Conservation (phyloP, 768 basidiomycete genomes). For the Zangia roseola region DNA sequence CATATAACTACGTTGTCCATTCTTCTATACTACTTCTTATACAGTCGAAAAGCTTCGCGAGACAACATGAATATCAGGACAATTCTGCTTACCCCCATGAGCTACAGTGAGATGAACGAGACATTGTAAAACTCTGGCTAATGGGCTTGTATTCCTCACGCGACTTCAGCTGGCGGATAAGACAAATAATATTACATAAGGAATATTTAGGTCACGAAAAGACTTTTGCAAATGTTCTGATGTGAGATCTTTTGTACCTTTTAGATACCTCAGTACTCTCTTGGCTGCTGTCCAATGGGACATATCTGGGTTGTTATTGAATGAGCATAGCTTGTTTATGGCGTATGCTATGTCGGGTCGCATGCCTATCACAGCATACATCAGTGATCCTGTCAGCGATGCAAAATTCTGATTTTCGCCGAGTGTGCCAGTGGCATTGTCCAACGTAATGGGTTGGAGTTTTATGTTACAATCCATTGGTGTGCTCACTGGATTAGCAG, state of each 20-base stretch:
- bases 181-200: too few species aligned
- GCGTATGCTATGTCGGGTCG: conserved; percentile 13
- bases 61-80: too few species aligned
- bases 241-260: neutral
- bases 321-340: neutral
- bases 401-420: neutral
- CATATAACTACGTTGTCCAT: too few species aligned
- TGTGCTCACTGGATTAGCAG: conserved; percentile 4
- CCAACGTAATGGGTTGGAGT: neutral
- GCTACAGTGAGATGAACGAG: too few species aligned
- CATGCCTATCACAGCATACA: conserved; percentile 19
- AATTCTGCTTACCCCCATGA: too few species aligned
- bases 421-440: accelerated
- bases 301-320: conserved; percentile 2
- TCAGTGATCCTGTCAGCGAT: conserved; percentile 16
- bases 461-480: neutral
- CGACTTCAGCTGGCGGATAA: too few species aligned
- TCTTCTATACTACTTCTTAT: too few species aligned
- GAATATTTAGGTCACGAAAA: too few species aligned
- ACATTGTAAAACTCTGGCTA: too few species aligned
- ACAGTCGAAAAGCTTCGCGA: too few species aligned
- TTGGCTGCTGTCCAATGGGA: conserved; percentile 15
- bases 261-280: conserved; percentile 13
- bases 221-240: too few species aligned
- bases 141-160: too few species aligned